Evolutionary conservation across 768 basidiomycete species (phyloP).

Genomic region (Leucocoprinus sp.): DNA sequence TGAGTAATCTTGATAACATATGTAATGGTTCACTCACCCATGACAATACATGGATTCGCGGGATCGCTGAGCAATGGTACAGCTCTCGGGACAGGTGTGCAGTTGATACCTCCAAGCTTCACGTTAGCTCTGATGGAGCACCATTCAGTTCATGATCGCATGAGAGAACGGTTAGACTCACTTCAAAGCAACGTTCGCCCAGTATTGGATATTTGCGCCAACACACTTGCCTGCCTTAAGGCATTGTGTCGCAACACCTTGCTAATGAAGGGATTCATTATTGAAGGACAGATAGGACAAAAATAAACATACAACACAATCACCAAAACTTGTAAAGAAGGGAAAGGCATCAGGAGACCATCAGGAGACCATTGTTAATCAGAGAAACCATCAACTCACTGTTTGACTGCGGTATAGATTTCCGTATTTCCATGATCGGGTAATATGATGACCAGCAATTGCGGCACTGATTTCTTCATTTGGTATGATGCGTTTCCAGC

Average conservation of each 20-base stretch:
- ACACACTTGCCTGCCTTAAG: slow-evolving; percentile 53
- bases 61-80: slow-evolving; percentile 54
- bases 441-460: slow-evolving; percentile 57
- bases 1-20: neutral
- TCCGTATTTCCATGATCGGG: slow-evolving; percentile 10
- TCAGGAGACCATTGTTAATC: too few relatives aligned
- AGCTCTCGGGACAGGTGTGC: slow-evolving; percentile 55
- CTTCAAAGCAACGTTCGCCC: slow-evolving; percentile 75
- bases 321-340: slow-evolving; percentile 53
- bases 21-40: slow-evolving; percentile 38
- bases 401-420: slow-evolving; percentile 12
- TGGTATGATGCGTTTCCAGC: slow-evolving; percentile 39
- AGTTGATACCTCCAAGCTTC: slow-evolving; percentile 77
- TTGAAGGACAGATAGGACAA: neutral
- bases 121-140: slow-evolving; percentile 59
- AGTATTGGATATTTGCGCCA: slow-evolving; percentile 66
- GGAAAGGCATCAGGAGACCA: neutral
- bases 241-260: slow-evolving; percentile 77
- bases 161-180: slow-evolving; percentile 22
- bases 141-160: neutral
- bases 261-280: slow-evolving; percentile 24
- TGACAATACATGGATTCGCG: slow-evolving; percentile 63
- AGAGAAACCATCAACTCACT: slow-evolving; percentile 9
- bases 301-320: slow-evolving; percentile 24
- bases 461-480: slow-evolving; percentile 34